Base-by-base conservation (phyloP, 257 asterid genomes). In the Leptodermis oblonga region DNA sequence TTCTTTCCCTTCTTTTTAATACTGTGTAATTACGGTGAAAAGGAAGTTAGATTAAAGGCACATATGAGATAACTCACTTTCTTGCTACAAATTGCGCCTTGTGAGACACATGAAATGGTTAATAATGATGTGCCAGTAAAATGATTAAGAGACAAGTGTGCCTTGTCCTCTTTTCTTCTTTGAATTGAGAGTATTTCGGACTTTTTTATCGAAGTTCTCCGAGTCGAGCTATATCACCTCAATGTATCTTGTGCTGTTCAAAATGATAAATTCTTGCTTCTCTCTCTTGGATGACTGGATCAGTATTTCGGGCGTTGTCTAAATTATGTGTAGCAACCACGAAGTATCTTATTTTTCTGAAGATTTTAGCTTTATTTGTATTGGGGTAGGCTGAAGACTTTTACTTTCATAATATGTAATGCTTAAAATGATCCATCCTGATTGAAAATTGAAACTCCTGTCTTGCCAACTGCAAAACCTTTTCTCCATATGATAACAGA, bases 401-500 rank as follows among this genome's bases (percentile, higher is more conserved):
- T n/a, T n/a, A n/a, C n/a, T n/a, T n/a, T n/a, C n/a, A n/a, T n/a
- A n/a, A n/a, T n/a, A n/a, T n/a, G n/a, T n/a, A n/a, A n/a, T n/a
- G n/a, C n/a, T n/a, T n/a, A n/a, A n/a, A n/a, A n/a, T n/a, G n/a
- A n/a, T n/a, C n/a, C n/a, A n/a, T n/a, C n/a, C n/a, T n/a, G n/a
- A n/a, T n/a, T n/a, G n/a, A n/a, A n/a, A n/a, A n/a, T 69, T 73
- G 34, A 41, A 56, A 49, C 58, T 68, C 37, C 37, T 69, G 6
- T 3, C 13, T 30, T 53, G 23, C 64, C 51, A 39, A 7, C 70
- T 51, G 26, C 25, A 61, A 41, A 30, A 13, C 66, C 52, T 13
- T 78, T 30, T n/a, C 63, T 70, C 63, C 69, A 25, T 53, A 80
- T 80, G 25, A 78, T 65, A 28, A 64, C 54, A 15, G 34, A 54